Percentiles rank a stretch among this genome's conserved stretches.
Evolutionary conservation across 495 filamentous ascomycete species (phyloP).

Genomic region (Articulospora tetracladia): DNA sequence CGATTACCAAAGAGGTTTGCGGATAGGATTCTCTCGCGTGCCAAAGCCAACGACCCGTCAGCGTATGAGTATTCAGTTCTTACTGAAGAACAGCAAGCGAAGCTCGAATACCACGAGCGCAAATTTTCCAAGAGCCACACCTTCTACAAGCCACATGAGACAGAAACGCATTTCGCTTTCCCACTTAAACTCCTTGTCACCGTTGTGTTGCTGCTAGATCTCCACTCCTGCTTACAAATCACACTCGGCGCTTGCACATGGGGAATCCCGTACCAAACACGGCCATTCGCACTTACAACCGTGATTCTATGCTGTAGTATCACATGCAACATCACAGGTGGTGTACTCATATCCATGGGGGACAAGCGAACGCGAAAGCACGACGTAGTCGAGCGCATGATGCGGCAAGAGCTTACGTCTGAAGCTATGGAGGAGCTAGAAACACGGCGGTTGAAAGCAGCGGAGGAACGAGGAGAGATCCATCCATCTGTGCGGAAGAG

Average conservation of each 20-base stretch:
- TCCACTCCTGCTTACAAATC: slow-evolving; percentile 70
- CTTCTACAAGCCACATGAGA: slow-evolving; percentile 84
- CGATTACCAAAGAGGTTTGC: slow-evolving; percentile 12
- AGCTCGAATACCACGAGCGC: slow-evolving; percentile 63
- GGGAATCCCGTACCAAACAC: slow-evolving; percentile 57
- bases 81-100: slow-evolving; percentile 53
- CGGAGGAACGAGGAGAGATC: slow-evolving; percentile 37
- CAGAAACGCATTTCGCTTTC: slow-evolving; percentile 72
- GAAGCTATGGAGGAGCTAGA: slow-evolving; percentile 68
- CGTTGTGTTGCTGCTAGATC: slow-evolving; percentile 70
- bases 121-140: slow-evolving; percentile 75
- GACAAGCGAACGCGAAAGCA: slow-evolving; percentile 71
- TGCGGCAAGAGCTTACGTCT: slow-evolving; percentile 66
- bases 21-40: slow-evolving; percentile 8
- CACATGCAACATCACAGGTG: slow-evolving; percentile 63
- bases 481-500: slow-evolving; percentile 24
- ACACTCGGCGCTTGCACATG: slow-evolving; percentile 72
- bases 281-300: slow-evolving; percentile 66
- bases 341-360: slow-evolving; percentile 66
- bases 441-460: slow-evolving; percentile 52
- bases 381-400: slow-evolving; percentile 71
- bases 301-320: slow-evolving; percentile 75
- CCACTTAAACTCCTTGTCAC: slow-evolving; percentile 65
- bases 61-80: slow-evolving; percentile 48
- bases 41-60: not conserved